Evolutionary conservation across 2,329 filamentous ascomycete genomes (phyloP), one percentile per base, ranked within the genome.

Genomic region (Fusarium marasasianum): DNA sequence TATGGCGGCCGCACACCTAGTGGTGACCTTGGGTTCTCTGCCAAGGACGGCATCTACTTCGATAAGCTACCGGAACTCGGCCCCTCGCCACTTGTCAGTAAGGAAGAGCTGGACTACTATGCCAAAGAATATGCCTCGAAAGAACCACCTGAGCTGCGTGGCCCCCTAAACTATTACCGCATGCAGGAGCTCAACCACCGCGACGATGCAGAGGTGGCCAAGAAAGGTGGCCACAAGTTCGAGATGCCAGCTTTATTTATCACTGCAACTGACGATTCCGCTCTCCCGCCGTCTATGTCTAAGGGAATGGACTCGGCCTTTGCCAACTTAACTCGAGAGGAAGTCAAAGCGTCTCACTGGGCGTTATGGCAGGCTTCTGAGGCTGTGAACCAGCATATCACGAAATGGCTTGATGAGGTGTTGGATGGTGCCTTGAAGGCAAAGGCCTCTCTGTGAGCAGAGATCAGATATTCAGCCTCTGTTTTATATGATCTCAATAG

Each of bases 101-200:
- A 89, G 41, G 90, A 93, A 79, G 93, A 95, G 82, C 82, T 96
- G 50, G 91, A 95, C 63, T 93, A 91, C 83, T 98, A 98, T 81
- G 90, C 90, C 24, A 83, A 89, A 37, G 87, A 95, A 83, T 97
- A 92, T 82, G 82, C 86, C n/a, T 87, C 89, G 47, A 89, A 91
- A 79, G 54, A 71, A 22, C 73, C 69, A 14, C 81, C 80, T 11
- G 94, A 94, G 51, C 82, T 98, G 74, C 90, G 91, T 73, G 94
- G 94, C 2, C 94, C 94, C 22, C 85, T 94, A 69, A 96, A 95
- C 83, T 98, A 94, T 94, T 99, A 99, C 84, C 91, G 95, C 48
- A 93, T 89, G 6, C 86, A 89, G 26, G 85, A 89, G 81, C 82
- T 92, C 72, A 98, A 97, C 82, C 93, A 87, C 80, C 88, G 94